A percentile compares a stretch with the other conserved stretches of the same genome.
phyloP scores from a whole-genome alignment of 176 grass and related monocot genomes.

The Aegilops umbellulata region DNA sequence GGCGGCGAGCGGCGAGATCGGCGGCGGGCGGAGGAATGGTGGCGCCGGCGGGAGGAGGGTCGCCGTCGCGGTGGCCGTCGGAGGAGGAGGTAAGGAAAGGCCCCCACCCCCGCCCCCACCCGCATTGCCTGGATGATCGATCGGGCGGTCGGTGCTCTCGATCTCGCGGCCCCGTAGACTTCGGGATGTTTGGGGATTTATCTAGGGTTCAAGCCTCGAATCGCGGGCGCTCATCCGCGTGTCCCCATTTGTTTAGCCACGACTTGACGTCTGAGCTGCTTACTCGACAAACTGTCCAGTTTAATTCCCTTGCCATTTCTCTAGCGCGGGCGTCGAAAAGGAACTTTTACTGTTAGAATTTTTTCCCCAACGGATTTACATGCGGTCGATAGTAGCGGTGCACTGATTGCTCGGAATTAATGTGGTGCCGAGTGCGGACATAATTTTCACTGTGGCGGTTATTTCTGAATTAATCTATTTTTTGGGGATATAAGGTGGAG shows the following conservation, averaged over 20 bases:
- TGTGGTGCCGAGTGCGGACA: background rate
- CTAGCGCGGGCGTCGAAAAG: background rate
- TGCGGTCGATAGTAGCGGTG: background rate
- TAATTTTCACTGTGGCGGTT: background rate
- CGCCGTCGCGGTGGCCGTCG: conserved; percentile 40
- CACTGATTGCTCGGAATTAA: background rate
- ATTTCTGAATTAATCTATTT: background rate
- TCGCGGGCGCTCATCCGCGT: background rate
- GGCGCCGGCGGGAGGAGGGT: conserved; percentile 23
- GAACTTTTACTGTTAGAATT: background rate
- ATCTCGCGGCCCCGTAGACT: background rate
- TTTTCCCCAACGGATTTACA: background rate
- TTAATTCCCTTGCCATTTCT: background rate
- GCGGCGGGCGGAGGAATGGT: conserved; percentile 27
- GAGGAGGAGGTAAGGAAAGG: conserved; percentile 45
- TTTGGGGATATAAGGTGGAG: background rate
- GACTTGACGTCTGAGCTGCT: background rate
- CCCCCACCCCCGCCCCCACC: background rate
- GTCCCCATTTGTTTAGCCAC: background rate
- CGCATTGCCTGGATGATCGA: conserved; percentile 11
- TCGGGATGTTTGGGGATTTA: background rate
- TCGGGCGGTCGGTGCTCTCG: background rate
- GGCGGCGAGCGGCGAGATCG: background rate
- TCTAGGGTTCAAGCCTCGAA: background rate
- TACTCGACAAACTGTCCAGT: background rate